These are phyloP conservation scores for Kodamaea suecica DNA, from an alignment of 1,139 yeast genomes.

Conservation along the genomic window DNA sequence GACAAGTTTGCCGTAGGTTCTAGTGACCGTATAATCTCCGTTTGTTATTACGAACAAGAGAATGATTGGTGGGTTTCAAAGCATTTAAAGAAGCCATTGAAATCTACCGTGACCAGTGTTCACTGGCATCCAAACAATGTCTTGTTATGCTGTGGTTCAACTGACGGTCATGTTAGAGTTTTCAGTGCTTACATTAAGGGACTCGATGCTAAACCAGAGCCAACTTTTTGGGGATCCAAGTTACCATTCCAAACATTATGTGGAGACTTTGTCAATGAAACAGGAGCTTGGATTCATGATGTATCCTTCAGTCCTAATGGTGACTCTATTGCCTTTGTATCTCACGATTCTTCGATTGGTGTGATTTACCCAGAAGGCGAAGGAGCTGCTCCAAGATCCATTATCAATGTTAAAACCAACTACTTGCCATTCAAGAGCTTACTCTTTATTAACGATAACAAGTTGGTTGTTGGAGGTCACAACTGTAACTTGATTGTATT, in stretches of 20 bases:
- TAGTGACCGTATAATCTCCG: slow-evolving; percentile 89
- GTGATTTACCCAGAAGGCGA: slow-evolving; percentile 77
- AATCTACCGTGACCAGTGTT: slow-evolving; percentile 78
- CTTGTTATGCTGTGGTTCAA: slow-evolving; percentile 84
- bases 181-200: slow-evolving; percentile 93
- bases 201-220: slow-evolving; percentile 76
- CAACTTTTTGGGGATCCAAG: slow-evolving; percentile 90
- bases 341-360: slow-evolving; percentile 75
- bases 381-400: slow-evolving; percentile 48
- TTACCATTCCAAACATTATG: slow-evolving; percentile 93
- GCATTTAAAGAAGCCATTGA: slow-evolving; percentile 90
- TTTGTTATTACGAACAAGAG: slow-evolving; percentile 92
- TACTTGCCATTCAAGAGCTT: slow-evolving; percentile 80
- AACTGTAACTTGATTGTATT: slow-evolving; percentile 89
- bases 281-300: slow-evolving; percentile 92
- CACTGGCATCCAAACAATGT: slow-evolving; percentile 97
- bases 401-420: slow-evolving; percentile 57
- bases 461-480: slow-evolving; percentile 85
- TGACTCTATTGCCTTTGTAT: slow-evolving; percentile 70
- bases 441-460: slow-evolving; percentile 61
- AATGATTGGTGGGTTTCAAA: slow-evolving; percentile 99
- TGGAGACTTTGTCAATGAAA: slow-evolving; percentile 73
- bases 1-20: slow-evolving; percentile 96
- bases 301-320: slow-evolving; percentile 84
- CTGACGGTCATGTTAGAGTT: slow-evolving; percentile 93